Conservation (phyloP, 2,329 filamentous ascomycete genomes). For the Blastomyces silverae region DNA sequence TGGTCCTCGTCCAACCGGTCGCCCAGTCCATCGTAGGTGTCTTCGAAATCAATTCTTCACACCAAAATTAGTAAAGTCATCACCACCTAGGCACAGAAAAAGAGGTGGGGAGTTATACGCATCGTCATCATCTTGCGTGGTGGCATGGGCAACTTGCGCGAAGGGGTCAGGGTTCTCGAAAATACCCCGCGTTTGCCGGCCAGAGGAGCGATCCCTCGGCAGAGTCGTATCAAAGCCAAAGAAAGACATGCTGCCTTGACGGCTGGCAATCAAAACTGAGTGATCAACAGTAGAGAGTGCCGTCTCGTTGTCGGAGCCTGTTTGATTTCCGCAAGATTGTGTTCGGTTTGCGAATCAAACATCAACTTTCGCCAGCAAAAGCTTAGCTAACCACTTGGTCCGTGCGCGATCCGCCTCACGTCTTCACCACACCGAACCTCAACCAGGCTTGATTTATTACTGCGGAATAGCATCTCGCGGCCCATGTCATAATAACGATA, state of each 20-base stretch:
- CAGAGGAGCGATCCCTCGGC: conserved; percentile 60
- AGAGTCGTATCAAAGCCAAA: conserved; percentile 76
- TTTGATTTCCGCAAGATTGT: conserved; percentile 1
- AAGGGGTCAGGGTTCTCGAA: conserved; percentile 90
- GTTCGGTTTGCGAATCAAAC: neutral
- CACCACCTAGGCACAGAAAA: conserved; percentile 11
- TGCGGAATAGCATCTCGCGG: neutral
- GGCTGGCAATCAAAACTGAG: conserved; percentile 3
- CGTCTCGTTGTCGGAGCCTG: conserved; percentile 5
- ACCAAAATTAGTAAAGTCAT: conserved; percentile 12
- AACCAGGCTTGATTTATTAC: too few relatives aligned
- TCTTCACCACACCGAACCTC: neutral
- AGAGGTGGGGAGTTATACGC: conserved; percentile 48
- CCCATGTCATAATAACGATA: neutral
- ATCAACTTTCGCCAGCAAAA: conserved; percentile 7
- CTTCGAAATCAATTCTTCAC: conserved; percentile 75
- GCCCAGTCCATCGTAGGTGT: conserved; percentile 92
- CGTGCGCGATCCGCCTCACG: neutral
- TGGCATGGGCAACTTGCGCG: conserved; percentile 62
- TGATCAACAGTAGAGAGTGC: conserved; percentile 3
- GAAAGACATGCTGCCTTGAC: conserved; percentile 64
- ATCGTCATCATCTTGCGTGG: conserved; percentile 52
- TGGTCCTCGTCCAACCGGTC: conserved; percentile 85
- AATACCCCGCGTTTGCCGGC: conserved; percentile 58
- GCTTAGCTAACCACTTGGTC: conserved; percentile 10